These are phyloP conservation scores for Neofusicoccum ribis DNA, from an alignment of 2,329 filamentous ascomycete species.

Conservation along the genomic window DNA sequence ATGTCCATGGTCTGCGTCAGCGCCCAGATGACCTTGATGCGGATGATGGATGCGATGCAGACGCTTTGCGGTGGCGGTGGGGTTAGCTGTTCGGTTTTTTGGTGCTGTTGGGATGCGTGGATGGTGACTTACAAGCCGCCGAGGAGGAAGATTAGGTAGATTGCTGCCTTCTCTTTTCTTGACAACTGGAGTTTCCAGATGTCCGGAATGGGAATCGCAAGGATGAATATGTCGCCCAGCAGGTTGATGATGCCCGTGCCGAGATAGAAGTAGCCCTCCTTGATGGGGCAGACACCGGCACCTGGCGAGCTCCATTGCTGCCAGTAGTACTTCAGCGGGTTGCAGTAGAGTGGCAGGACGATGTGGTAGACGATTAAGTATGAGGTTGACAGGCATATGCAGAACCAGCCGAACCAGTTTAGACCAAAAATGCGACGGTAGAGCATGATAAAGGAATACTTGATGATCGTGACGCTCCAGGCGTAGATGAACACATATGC, in stretches of 20 bases:
- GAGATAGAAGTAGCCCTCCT: slow-evolving; percentile 30
- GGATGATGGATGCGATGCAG: neutral
- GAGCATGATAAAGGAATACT: slow-evolving; percentile 29
- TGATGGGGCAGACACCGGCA: slow-evolving; percentile 25
- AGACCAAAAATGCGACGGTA: slow-evolving; percentile 32
- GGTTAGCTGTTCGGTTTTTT: neutral
- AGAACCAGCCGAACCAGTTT: slow-evolving; percentile 28
- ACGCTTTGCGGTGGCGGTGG: neutral
- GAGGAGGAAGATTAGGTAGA: neutral
- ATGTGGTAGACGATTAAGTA: slow-evolving; percentile 27
- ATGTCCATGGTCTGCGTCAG: neutral
- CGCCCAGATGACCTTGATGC: neutral
- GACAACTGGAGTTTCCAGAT: neutral
- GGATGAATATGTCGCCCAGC: slow-evolving; percentile 25
- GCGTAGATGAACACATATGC: slow-evolving; percentile 31
- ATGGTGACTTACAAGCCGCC: neutral
- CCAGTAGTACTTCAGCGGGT: slow-evolving; percentile 27
- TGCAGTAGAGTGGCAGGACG: slow-evolving; percentile 26
- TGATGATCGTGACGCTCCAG: slow-evolving; percentile 31
- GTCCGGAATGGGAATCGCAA: neutral
- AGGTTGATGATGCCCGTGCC: slow-evolving; percentile 29
- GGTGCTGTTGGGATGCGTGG: neutral
- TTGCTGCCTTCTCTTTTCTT: neutral
- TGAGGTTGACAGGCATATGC: slow-evolving; percentile 24
- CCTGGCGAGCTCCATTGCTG: slow-evolving; percentile 26